A percentile compares a stretch with the other conserved stretches of the same genome.
phyloP scores from a whole-genome alignment of 306 rosid species.

The Pyrus pyrifolia region DNA sequence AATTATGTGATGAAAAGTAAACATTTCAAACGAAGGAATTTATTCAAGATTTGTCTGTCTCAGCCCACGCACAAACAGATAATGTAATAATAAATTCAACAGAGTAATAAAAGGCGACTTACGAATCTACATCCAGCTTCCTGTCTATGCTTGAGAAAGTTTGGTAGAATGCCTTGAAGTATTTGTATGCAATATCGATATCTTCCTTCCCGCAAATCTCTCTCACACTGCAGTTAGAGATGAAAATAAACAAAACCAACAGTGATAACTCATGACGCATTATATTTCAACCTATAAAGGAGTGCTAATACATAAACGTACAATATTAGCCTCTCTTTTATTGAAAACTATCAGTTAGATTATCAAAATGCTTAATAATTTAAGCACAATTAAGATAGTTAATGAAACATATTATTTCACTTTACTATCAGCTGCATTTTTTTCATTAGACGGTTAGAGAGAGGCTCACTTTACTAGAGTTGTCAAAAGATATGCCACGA shows the following conservation, averaged over 20 bases:
- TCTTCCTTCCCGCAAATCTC: slow-evolving; percentile 95
- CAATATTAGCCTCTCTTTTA: background rate
- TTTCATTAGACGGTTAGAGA: background rate
- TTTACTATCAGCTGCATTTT: background rate
- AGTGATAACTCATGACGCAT: background rate
- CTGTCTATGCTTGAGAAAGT: slow-evolving; percentile 71
- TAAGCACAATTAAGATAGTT: background rate
- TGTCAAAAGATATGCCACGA: background rate
- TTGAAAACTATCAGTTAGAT: background rate
- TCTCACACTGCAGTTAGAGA: slow-evolving; percentile 58
- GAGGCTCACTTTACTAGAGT: background rate
- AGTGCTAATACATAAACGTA: background rate
- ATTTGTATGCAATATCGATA: slow-evolving; percentile 74
- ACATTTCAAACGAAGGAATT: background rate
- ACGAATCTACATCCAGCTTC: slow-evolving; percentile 61
- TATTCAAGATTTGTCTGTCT: background rate
- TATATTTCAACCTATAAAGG: background rate
- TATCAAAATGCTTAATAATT: background rate
- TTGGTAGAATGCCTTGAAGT: slow-evolving; percentile 84
- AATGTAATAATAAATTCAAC: background rate
- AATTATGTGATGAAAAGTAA: background rate
- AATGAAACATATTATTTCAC: background rate
- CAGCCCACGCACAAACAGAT: background rate
- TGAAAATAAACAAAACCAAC: background rate
- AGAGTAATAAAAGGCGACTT: slow-evolving; percentile 6